phyloP scores from a whole-genome alignment of 257 asterid species.

The Ajuga chamaepitys region DNA sequence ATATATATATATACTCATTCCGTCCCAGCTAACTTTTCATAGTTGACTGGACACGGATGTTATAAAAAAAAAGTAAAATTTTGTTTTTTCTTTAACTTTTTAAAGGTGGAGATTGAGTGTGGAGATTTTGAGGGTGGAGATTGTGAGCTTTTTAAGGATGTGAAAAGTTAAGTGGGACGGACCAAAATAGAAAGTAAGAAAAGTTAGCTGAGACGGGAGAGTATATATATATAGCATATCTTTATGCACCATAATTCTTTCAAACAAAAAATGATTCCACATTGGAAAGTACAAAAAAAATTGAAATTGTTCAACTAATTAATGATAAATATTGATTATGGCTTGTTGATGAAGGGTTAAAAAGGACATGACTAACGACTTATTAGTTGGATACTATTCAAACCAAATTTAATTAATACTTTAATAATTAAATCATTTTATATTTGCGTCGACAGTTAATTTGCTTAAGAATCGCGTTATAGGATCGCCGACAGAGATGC shows the following conservation, averaged over 20 bases:
- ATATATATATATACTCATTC: too few relatives aligned
- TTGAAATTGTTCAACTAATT: neutral
- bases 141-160: too few relatives aligned
- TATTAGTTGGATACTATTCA: conserved; percentile 10
- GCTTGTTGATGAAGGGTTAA: conserved; percentile 29
- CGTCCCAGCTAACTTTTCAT: too few relatives aligned
- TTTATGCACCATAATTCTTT: conserved; percentile 3
- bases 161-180: too few relatives aligned
- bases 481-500: conserved; percentile 20
- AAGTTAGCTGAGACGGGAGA: too few relatives aligned
- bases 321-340: conserved; percentile 20
- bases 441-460: conserved; percentile 37
- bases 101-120: too few relatives aligned
- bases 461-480: conserved; percentile 61
- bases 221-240: neutral
- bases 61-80: too few relatives aligned
- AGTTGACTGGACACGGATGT: too few relatives aligned
- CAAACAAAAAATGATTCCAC: conserved; percentile 14
- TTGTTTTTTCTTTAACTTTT: too few relatives aligned
- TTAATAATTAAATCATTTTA: conserved; percentile 7
- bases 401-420: neutral
- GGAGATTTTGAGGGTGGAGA: too few relatives aligned
- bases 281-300: neutral
- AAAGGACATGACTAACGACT: conserved; percentile 22
- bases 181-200: too few relatives aligned